Evolutionary conservation across 805 yeast genomes (phyloP).

Genomic region (Ogataea salicorniae): DNA sequence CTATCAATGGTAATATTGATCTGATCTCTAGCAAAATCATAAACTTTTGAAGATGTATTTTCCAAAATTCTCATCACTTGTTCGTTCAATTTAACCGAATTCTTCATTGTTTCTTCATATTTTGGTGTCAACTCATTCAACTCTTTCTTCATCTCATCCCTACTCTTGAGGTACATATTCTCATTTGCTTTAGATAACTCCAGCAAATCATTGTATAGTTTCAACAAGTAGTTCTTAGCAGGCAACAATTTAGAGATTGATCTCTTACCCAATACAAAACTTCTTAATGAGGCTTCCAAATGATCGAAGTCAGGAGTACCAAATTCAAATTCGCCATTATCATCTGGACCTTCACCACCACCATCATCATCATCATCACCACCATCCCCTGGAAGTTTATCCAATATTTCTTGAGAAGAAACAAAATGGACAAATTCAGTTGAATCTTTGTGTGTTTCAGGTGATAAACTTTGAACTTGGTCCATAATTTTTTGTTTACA

Average conservation of each 20-base stretch:
- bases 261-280: conserved; percentile 84
- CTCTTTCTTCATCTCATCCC: conserved; percentile 40
- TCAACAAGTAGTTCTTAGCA: conserved; percentile 79
- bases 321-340: conserved; percentile 28
- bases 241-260: conserved; percentile 86
- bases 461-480: conserved; percentile 81
- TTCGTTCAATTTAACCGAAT: conserved; percentile 52
- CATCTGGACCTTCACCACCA: conserved; percentile 31
- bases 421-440: conserved; percentile 93
- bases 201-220: conserved; percentile 61
- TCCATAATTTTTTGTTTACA: conserved; percentile 74
- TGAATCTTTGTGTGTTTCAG: conserved; percentile 85
- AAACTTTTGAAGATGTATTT: conserved; percentile 47
- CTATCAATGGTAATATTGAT: conserved; percentile 48
- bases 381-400: conserved; percentile 32
- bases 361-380: conserved; percentile 33
- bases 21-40: conserved; percentile 51
- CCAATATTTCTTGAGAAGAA: conserved; percentile 51
- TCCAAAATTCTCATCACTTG: conserved; percentile 63
- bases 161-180: conserved; percentile 45
- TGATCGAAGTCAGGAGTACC: conserved; percentile 68
- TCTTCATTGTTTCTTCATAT: conserved; percentile 47
- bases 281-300: conserved; percentile 77
- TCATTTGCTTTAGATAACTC: conserved; percentile 60
- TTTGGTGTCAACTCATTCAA: conserved; percentile 59